Evolutionary conservation across 2,329 filamentous ascomycete genomes (phyloP), one percentile per base, ranked within the genome.

Genomic region (Seiridium cupressi): DNA sequence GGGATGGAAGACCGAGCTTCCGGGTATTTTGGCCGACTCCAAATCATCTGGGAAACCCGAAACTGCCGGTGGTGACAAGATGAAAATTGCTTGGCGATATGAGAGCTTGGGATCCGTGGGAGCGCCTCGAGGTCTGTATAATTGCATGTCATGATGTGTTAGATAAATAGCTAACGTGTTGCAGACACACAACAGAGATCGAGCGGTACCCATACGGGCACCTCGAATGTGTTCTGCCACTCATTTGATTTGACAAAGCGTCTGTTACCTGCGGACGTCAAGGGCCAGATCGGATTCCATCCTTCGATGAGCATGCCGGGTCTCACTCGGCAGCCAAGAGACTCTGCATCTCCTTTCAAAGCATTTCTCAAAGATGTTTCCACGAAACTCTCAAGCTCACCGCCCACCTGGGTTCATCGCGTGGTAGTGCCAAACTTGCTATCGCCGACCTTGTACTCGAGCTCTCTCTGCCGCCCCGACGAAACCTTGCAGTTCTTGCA

Each of bases 21-120:
- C 95, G 3, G 94, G 90, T 0, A 73, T 96, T 40, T 82, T 81
- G 1, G 77, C 69, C 8, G 73, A 75, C 13, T 66, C 69, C 53
- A 72, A 64, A 76, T 80, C 55, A 79, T 71, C 69, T 47, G 62
- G 65, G 66, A 77, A 73, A 59, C 66, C 81, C 38, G 77, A 80
- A 44, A 58, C 70, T 13, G 65, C 72, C 3, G 69, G 75, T 2
- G 81, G 82, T 11, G 90, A 94, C 63, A 93, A 89, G 75, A 98
- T 99, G 95, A 98, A 97, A 79, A 99, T 99, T 79, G 95, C 95
- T 3, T 99, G 95, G 95, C 85, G 95, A 73, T 99, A 99, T 77
- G 93, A 98, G 75, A 85, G 87, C 40, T 76, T 98, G 57, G 90
- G 90, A 13, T 89, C 90, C 65, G 88, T 88, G 67, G 87, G 87